Base-by-base conservation (phyloP, 495 filamentous ascomycete genomes). In the Cercophora sp. region DNA sequence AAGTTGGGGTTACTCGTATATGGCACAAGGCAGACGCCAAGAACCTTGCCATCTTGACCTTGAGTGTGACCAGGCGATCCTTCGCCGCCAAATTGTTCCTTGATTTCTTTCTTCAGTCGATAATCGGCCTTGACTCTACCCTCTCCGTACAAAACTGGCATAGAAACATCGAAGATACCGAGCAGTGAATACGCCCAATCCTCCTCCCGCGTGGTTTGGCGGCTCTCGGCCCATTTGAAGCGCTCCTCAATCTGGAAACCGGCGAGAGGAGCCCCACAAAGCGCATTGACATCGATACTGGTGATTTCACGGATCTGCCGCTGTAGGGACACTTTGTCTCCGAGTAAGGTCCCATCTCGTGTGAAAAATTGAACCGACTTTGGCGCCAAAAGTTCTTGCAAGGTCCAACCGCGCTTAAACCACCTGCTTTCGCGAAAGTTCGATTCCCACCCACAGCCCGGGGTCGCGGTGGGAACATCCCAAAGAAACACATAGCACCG, bases 1-100 rank as follows among this genome's bases (percentile, higher is more conserved):
- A 79, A 76, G 48, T 67, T 59, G 31, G 54, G 54, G 55, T 79
- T 73, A 0, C 58, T 50, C 15, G 40, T 35, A 32, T 52, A 60
- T 3, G 60, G 60, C 2, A 63, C 54, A 29, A 59, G 48, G 27
- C n/a, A n/a, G n/a, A n/a, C n/a, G n/a, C n/a, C n/a, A n/a, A n/a
- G n/a, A n/a, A n/a, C n/a, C n/a, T n/a, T n/a, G n/a, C n/a, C n/a
- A n/a, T n/a, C n/a, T n/a, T n/a, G n/a, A n/a, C n/a, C n/a, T n/a
- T n/a, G n/a, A n/a, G n/a, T n/a, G n/a, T n/a, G n/a, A n/a, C n/a
- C n/a, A n/a, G n/a, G n/a, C n/a, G n/a, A n/a, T n/a, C n/a, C n/a
- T n/a, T n/a, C n/a, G n/a, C n/a, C n/a, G n/a, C n/a, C n/a, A n/a
- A n/a, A n/a, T n/a, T n/a, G n/a, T n/a, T n/a, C n/a, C n/a, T n/a